Evolutionary conservation across 1,139 yeast genomes (phyloP), one percentile per base, ranked within the genome.

Genomic region (Barnettozyma hawaiiensis): DNA sequence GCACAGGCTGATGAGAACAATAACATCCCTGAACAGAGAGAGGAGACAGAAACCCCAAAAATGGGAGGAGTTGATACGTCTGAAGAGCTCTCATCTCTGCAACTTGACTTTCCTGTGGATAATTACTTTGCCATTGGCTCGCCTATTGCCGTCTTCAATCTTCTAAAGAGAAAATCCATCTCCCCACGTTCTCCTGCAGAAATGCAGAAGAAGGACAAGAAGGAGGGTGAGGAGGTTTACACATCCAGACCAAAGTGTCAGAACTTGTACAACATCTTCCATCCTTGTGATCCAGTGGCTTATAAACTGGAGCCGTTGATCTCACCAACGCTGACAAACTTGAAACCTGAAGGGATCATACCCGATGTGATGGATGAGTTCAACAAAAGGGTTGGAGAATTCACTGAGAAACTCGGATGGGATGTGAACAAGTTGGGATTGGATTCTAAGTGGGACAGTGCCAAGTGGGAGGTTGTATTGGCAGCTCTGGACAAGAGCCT

Each of bases 221-320:
- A n/a, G 35, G 47, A 38, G 32, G 45, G 41, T n/a, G n/a, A n/a
- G 43, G 49, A 35, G 11, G 38, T 49, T 1, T 34, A 14, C 4
- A 35, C 45, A 12, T 47, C 51, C 26, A 52, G 61, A 4, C 87
- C 87, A 0, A 71, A 73, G 37, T 80, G 84, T 51, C 59, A 67
- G 9, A 75, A 80, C 48, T 63, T 83, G 38, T 89, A 83, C 65
- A 89, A 89, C 57, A 63, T 89, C 5, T 86, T 83, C 65, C 95
- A 90, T 55, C 86, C 90, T 0, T 81, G 94, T 54, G 97, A 89
- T 58, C 95, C 96, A 0, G 81, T 89, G 22, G 90, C 94, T 0
- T 86, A 87, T 58, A 67, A 97, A 44, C 64, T 87, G 47, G 97
- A 89, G 59, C 97, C 97, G 1, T 64, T 89, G 45, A 73, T 87